Evolutionary conservation across 2,329 filamentous ascomycete species (phyloP).

Genomic region (Ophiostoma ips): DNA sequence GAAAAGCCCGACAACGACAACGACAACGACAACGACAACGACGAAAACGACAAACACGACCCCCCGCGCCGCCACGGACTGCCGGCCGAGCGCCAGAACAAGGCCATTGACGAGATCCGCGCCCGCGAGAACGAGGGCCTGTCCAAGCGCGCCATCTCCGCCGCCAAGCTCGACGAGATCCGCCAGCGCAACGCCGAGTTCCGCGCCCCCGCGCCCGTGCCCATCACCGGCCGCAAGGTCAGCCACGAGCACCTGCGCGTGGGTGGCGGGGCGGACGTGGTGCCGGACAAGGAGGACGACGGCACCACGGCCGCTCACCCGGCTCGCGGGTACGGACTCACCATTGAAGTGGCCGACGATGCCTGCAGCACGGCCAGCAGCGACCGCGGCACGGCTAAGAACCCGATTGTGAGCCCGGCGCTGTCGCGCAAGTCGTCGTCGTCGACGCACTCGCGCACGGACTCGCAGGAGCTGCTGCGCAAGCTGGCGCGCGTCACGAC

Average conservation of each 20-base stretch:
- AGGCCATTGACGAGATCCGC: slow-evolving; percentile 35
- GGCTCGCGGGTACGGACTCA: too few species aligned
- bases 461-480: slow-evolving; percentile 35
- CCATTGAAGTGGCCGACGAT: not conserved
- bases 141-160: slow-evolving; percentile 33
- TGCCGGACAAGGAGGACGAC: not conserved
- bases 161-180: slow-evolving; percentile 38
- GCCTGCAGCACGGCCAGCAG: slow-evolving; percentile 9
- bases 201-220: too few species aligned
- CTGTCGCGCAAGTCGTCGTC: slow-evolving; percentile 11
- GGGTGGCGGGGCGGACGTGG: too few species aligned
- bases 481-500: slow-evolving; percentile 29
- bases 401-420: slow-evolving; percentile 4
- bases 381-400: not conserved
- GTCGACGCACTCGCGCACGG: slow-evolving; percentile 19
- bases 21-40: too few species aligned
- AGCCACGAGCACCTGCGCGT: too few species aligned
- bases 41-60: too few species aligned
- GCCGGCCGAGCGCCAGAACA: slow-evolving; percentile 21
- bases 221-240: too few species aligned
- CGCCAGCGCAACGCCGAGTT: slow-evolving; percentile 32
- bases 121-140: slow-evolving; percentile 28
- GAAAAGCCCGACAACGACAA: too few species aligned
- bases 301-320: too few species aligned
- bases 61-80: slow-evolving; percentile 2